phyloP scores from a whole-genome alignment of 495 filamentous ascomycete genomes.

The Penicillium coffeae region DNA sequence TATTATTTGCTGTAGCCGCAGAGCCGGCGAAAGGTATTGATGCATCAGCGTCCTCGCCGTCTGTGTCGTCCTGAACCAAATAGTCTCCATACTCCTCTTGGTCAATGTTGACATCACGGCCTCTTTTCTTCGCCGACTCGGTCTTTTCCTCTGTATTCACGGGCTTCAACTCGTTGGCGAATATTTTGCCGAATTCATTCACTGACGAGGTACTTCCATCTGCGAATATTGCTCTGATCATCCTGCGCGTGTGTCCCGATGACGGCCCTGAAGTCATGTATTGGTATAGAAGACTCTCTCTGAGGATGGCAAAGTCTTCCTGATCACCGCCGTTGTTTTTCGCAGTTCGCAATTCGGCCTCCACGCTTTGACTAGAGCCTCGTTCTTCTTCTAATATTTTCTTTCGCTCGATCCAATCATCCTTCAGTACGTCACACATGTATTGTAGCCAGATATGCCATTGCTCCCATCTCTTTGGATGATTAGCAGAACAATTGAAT shows the following conservation, averaged over 20 bases:
- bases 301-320: conserved; percentile 32
- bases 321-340: no score
- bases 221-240: conserved; percentile 63
- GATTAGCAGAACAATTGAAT: conserved; percentile 78
- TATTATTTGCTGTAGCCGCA: conserved; percentile 9
- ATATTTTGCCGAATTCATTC: conserved; percentile 59
- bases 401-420: conserved; percentile 64
- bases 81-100: conserved; percentile 57
- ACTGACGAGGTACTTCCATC: conserved; percentile 46
- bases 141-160: conserved; percentile 12
- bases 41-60: conserved; percentile 34
- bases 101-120: conserved; percentile 54
- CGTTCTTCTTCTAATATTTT: conserved; percentile 16
- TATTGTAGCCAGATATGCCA: conserved; percentile 82
- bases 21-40: conserved; percentile 3
- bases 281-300: conserved; percentile 53
- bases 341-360: no score
- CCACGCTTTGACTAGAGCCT: conserved; percentile 2
- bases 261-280: conserved; percentile 43
- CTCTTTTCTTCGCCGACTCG: conserved; percentile 31
- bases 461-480: conserved; percentile 68
- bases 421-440: conserved; percentile 72
- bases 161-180: conserved; percentile 51
- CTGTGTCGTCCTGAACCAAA: conserved; percentile 40
- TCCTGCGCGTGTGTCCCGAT: conserved; percentile 43